Evolutionary conservation across 2,329 filamentous ascomycete species (phyloP), one percentile per base, ranked within the genome.

Genomic region (Waltergamsia citrina): DNA sequence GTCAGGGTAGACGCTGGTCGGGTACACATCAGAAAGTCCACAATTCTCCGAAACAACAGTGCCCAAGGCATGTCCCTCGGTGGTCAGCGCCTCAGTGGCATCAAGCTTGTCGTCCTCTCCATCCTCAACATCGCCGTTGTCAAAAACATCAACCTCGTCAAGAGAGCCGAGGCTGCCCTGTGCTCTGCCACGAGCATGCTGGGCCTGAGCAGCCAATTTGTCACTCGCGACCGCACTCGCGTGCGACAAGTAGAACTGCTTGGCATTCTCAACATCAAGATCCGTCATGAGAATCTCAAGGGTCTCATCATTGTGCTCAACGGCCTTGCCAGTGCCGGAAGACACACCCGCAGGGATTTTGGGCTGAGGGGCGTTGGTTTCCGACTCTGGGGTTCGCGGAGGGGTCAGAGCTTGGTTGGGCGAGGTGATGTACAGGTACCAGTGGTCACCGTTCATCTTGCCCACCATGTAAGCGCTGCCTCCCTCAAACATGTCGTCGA

Each of bases 381-480:
- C 63, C 33, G 74, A 62, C 29, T 73, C 65, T 6, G 90, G 88
- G 9, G 84, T 94, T 20, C 78, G 69, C 37, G 90, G 88, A 5
- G 88, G 87, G 1, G 88, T 94, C 43, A 93, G 67, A 35, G 74
- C 67, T 31, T 75, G 80, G 54, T 82, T 80, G 14, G 92, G 90
- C 33, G 85, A 85, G 10, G 92, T 96, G 50, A 96, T 80, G 64
- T 98, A 98, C 36, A 98, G 68, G 56, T 96, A 96, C 92, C 92
- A 98, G 51, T 98, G 92, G 58, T 98, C 92, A 38, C 92, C 90
- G 48, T 98, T 98, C 90, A 96, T 96, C 65, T 95, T 96, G 52
- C 92, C 92, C 44, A 98, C 93, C 88, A 96, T 94, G 60, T 98
- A 98, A 33, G 92, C 92, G 58, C 90, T 96, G 36, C 92, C 92